phyloP scores from a whole-genome alignment of 108 stramenopile species.

The Seminavis robusta region DNA sequence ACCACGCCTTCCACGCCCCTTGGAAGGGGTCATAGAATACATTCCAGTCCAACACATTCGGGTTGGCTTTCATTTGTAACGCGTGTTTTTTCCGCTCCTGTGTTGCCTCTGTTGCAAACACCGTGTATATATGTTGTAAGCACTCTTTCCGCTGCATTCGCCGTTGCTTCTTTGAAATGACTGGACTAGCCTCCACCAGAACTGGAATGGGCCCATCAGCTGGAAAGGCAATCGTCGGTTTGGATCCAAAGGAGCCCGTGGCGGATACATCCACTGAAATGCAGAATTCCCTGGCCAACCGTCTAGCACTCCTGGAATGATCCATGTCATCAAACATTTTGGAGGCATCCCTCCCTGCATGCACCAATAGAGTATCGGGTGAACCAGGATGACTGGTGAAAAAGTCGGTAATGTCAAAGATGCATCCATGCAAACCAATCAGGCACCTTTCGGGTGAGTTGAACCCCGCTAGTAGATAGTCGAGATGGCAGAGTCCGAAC shows the following conservation, averaged over 20 bases:
- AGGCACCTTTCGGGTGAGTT: slow-evolving; percentile 61
- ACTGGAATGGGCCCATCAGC: neutral
- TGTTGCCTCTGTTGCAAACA: slow-evolving; percentile 6
- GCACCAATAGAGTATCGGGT: slow-evolving; percentile 88
- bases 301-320: slow-evolving; percentile 69
- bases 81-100: slow-evolving; percentile 14
- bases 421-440: slow-evolving; percentile 85
- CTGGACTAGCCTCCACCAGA: neutral
- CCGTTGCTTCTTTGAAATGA: neutral
- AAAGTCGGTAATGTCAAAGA: slow-evolving; percentile 91
- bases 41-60: slow-evolving; percentile 51
- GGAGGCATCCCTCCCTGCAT: slow-evolving; percentile 88
- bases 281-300: slow-evolving; percentile 47
- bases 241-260: slow-evolving; percentile 16
- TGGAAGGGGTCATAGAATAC: slow-evolving; percentile 77
- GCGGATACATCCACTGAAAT: slow-evolving; percentile 53
- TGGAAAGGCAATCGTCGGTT: slow-evolving; percentile 19
- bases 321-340: slow-evolving; percentile 89
- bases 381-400: slow-evolving; percentile 87
- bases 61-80: neutral
- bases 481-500: slow-evolving; percentile 65
- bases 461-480: slow-evolving; percentile 72
- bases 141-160: neutral
- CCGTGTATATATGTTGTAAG: neutral
- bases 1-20: slow-evolving; percentile 74